phyloP scores from a whole-genome alignment of 768 basidiomycete species.

The Thelephora aurantiotincta region DNA sequence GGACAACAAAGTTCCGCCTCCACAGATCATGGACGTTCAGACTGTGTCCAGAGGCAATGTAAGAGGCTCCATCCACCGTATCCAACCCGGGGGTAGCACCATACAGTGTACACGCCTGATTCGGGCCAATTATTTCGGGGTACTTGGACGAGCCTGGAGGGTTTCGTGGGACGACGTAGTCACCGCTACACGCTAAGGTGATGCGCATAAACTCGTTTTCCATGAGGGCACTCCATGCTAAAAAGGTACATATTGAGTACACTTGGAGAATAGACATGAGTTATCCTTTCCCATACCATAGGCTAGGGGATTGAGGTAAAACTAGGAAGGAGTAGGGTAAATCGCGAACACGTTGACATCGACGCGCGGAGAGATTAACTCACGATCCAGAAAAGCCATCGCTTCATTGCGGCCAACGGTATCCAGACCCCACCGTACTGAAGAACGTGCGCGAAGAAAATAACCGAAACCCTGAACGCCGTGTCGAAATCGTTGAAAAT shows the following conservation, averaged over 20 bases:
- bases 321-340: conserved; percentile 21
- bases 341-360: conserved; percentile 3
- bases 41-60: conserved; percentile 43
- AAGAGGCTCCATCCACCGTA: conserved; percentile 41
- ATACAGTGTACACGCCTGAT: conserved; percentile 68
- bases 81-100: conserved; percentile 47
- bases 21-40: conserved; percentile 40
- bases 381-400: conserved; percentile 80
- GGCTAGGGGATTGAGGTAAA: conserved; percentile 66
- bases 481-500: conserved; percentile 40
- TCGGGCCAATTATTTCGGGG: conserved; percentile 47
- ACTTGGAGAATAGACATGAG: background rate
- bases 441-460: conserved; percentile 68
- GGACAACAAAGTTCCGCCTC: conserved; percentile 55
- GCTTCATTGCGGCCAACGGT: conserved; percentile 54
- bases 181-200: conserved; percentile 48
- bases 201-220: conserved; percentile 81
- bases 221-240: conserved; percentile 65
- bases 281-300: conserved; percentile 33
- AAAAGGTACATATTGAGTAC: background rate
- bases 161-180: conserved; percentile 55
- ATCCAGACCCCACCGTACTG: conserved; percentile 61
- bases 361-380: conserved; percentile 12
- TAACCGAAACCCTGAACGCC: conserved; percentile 38
- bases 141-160: conserved; percentile 39